phyloP scores from a whole-genome alignment of 805 yeast species.

The Candida suzukii region DNA sequence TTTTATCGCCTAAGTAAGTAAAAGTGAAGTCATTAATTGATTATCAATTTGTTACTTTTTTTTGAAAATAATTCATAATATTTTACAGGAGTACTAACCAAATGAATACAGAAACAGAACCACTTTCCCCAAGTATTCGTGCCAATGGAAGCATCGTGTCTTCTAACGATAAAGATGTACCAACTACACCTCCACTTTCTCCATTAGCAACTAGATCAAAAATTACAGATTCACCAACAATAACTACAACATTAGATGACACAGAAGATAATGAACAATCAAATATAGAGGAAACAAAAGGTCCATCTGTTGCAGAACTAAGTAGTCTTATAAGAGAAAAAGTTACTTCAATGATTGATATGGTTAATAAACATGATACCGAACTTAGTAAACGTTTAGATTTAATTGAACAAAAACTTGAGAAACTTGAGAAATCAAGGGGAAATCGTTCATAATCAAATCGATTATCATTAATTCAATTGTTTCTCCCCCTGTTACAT shows the following conservation, averaged over 20 bases:
- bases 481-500: no score
- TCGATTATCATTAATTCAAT: no score
- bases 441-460: background rate
- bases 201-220: background rate
- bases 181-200: background rate
- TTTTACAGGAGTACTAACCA: no score
- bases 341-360: slow-evolving; percentile 13
- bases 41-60: no score
- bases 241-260: background rate
- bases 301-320: slow-evolving; percentile 17
- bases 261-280: background rate
- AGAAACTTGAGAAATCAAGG: slow-evolving; percentile 5
- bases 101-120: background rate
- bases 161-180: background rate
- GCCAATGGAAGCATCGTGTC: no score
- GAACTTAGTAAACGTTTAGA: slow-evolving; percentile 13
- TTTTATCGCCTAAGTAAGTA: no score
- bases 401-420: slow-evolving; percentile 13
- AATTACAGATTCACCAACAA: background rate
- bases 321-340: slow-evolving; percentile 14
- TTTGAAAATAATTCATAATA: no score
- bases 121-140: background rate
- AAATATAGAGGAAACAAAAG: background rate
- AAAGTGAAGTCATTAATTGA: no score
- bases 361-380: slow-evolving; percentile 15